Conservation (phyloP, 768 basidiomycete genomes). For the Leucocoprinus sp. region DNA sequence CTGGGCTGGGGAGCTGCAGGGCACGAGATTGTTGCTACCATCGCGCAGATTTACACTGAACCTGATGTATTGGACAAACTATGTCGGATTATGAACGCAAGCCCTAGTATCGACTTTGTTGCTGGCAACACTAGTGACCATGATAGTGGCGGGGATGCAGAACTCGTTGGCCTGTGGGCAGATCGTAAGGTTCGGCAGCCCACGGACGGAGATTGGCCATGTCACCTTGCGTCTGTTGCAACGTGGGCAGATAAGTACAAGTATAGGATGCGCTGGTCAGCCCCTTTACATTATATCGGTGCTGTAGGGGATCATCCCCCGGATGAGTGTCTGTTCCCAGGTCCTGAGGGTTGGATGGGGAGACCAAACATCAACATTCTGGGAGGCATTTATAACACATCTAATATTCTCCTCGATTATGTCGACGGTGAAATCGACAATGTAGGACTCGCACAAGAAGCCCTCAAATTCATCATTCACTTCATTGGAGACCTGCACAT, state of each 20-base stretch:
- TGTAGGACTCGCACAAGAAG: constrained; percentile 47
- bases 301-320: constrained; percentile 72
- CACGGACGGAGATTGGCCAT: constrained; percentile 29
- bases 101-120: constrained; percentile 21
- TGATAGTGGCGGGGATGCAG: constrained; percentile 5
- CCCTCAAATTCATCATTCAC: constrained; percentile 89
- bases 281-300: constrained; percentile 67
- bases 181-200: background rate
- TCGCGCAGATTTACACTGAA: constrained; percentile 88
- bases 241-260: constrained; percentile 82
- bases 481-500: constrained; percentile 91
- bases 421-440: constrained; percentile 22
- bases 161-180: background rate
- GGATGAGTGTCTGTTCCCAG: constrained; percentile 70
- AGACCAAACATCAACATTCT: constrained; percentile 53
- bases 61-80: constrained; percentile 59
- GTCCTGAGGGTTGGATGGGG: constrained; percentile 66
- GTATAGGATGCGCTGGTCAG: constrained; percentile 62
- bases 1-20: constrained; percentile 32
- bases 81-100: constrained; percentile 59
- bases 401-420: constrained; percentile 49
- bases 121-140: background rate
- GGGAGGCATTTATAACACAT: constrained; percentile 71
- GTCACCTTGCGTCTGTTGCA: constrained; percentile 78
- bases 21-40: constrained; percentile 89